Evolutionary conservation across 2,329 filamentous ascomycete species (phyloP), one percentile per base, ranked within the genome.

Genomic region (Penicillium sp.): DNA sequence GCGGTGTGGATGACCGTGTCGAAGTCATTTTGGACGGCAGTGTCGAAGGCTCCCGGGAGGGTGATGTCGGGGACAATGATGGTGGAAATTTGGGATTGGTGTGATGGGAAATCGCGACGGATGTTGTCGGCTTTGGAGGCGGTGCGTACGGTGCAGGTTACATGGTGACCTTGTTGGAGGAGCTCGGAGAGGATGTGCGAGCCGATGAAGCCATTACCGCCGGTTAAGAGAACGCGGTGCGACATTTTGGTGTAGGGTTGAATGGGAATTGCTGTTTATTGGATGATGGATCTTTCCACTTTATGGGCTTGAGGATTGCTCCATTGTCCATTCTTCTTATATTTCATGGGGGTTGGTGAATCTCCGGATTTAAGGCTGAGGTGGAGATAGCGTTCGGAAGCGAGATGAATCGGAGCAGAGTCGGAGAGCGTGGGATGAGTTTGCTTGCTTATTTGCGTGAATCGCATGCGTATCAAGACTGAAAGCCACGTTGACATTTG

Each of bases 121-220:
- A 36, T 16, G 10, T 16, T 17, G 9, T 32, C 9, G 7, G n/a
- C 29, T 17, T 21, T n/a, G 7, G 15, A 14, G 14, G 25, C 13
- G 1, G 28, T 16, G 17, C 40, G 20, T 11, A 38, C 29, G 13
- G 23, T 16, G 27, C 35, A 32, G 29, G 20, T 32, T 11, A 38
- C 29, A n/a, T 16, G 23, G 11, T 29, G 32, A 10, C 26, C 32
- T 15, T 28, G 17, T 27, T 33, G 10, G 6, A 36, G 28, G 11
- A 30, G 14, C 11, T 32, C 15, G 15, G 37, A 18, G 13, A 19
- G 23, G 23, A 35, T 28, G 7, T 35, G 31, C 3, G 31, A 35
- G 26, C 38, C 31, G 14, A 41, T 41, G 25, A 35, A 41, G 32
- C 31, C 38, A 8, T 33, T 41, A n/a, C 23, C 38, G 15, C 38